Evolutionary conservation across 75 land plant species (phyloP).

Genomic region (Cupressus sempervirens): DNA sequence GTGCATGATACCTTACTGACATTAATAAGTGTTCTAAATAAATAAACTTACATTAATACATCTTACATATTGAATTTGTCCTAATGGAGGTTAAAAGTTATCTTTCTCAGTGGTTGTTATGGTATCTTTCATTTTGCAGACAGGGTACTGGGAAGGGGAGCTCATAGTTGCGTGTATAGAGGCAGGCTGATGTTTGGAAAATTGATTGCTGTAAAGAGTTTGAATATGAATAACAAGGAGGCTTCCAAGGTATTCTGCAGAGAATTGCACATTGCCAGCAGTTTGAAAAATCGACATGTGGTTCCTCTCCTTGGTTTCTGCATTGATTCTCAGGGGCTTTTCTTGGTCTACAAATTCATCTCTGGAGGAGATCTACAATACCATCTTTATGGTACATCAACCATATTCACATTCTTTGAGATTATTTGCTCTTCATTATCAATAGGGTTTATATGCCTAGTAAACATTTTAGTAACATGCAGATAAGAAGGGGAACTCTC

Average conservation of each 20-base stretch:
- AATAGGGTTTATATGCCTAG: not conserved
- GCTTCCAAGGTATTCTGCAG: constrained; percentile 49
- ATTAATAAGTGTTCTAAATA: not conserved
- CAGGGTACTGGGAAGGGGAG: constrained; percentile 68
- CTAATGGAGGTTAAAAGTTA: not conserved
- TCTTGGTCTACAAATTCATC: constrained; percentile 63
- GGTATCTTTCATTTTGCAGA: constrained; percentile 18
- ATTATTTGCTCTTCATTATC: not conserved
- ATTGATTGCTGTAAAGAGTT: constrained; percentile 51
- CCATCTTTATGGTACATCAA: constrained; percentile 30
- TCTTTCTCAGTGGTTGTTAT: not conserved
- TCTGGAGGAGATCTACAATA: constrained; percentile 63
- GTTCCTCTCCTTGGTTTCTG: constrained; percentile 68
- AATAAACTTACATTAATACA: not conserved
- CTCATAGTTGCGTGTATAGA: constrained; percentile 59
- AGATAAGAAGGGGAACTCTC: constrained; percentile 35
- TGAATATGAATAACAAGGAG: constrained; percentile 48
- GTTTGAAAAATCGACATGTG: constrained; percentile 34
- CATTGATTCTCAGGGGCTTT: constrained; percentile 52
- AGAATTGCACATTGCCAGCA: constrained; percentile 58
- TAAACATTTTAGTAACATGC: constrained; percentile 6
- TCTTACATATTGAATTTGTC: not conserved
- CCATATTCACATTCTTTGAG: not conserved
- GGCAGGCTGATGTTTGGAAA: constrained; percentile 44
- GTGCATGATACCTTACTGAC: not conserved